These are phyloP conservation scores for Aspergillus sp. DNA, from an alignment of 2,329 filamentous ascomycete species.

Conservation along the genomic window DNA sequence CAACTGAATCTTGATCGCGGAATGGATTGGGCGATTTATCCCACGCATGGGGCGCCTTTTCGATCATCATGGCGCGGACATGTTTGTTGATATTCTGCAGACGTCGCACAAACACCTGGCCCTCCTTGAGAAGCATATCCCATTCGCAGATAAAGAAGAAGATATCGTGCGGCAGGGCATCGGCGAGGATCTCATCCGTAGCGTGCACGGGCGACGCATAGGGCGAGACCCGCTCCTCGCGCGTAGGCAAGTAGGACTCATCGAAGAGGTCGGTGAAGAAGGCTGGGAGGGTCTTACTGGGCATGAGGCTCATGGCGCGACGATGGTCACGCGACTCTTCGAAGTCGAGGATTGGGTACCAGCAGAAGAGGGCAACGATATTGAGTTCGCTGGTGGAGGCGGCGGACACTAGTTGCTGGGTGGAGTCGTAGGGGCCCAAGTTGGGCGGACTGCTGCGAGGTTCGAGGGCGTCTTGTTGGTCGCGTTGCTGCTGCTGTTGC, in stretches of 20 bases:
- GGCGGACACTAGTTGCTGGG: slow-evolving; percentile 35
- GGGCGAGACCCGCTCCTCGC: slow-evolving; percentile 55
- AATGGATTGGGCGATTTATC: slow-evolving; percentile 53
- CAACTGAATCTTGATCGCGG: slow-evolving; percentile 45
- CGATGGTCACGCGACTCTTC: slow-evolving; percentile 61
- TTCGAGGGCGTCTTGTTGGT: no score
- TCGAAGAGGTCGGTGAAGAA: slow-evolving; percentile 55
- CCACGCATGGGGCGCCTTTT: slow-evolving; percentile 51
- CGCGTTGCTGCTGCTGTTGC: neutral
- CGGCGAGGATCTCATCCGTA: slow-evolving; percentile 54
- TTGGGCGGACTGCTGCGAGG: neutral
- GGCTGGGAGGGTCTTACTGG: slow-evolving; percentile 51
- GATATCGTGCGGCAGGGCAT: slow-evolving; percentile 60
- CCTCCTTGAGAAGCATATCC: slow-evolving; percentile 68
- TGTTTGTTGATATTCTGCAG: slow-evolving; percentile 47
- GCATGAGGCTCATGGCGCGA: slow-evolving; percentile 56
- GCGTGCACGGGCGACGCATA: slow-evolving; percentile 63
- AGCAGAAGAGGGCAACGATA: slow-evolving; percentile 60
- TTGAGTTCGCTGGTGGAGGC: slow-evolving; percentile 45
- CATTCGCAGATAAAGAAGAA: slow-evolving; percentile 66
- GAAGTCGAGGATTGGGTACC: slow-evolving; percentile 66
- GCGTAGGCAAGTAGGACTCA: slow-evolving; percentile 49
- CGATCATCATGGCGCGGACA: slow-evolving; percentile 49
- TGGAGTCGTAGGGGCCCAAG: slow-evolving; percentile 35
- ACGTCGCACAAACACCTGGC: slow-evolving; percentile 47